Base-by-base conservation (phyloP, 345 rosid species). In the Euphorbia tirucalli region DNA sequence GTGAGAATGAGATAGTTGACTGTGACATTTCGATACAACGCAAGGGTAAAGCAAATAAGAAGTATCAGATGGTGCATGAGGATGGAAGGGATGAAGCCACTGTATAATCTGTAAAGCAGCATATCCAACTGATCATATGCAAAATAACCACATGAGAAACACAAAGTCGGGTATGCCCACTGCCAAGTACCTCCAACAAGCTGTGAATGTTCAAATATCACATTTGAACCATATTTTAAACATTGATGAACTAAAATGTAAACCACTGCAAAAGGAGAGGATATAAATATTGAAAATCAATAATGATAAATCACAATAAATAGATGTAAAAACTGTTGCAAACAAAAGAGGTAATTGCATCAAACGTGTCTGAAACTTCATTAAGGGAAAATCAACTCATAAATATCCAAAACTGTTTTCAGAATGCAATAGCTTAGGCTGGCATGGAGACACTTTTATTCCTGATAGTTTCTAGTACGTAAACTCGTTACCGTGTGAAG, bases 81-180 rank as follows among this genome's bases (percentile, higher is more conserved):
- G 55, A 89, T 93, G 69, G 90, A 80, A 65, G 98, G 98, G 68
- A 91, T 84, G 61, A 85, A 79, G 35, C 98, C 94, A 54, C 87
- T 86, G 78, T 93, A 93, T 28, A 93, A 75, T 41, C 84, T 83
- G 74, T 88, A 87, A 65, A 67, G 85, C 81, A 91, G 88, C 98
- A 93, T 90, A 81, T 93, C 98, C 89, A 84, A 85, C 65, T 91
- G 97, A 83, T 93, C 98, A 83, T 93, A 93, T 0, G 96, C 98
- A 67, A 93, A 93, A 83, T 93, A 93, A 55, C 98, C 97, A 62
- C 94, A 89, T 9, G 97, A 93, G 78, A 91, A 87, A 81, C 98
- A 88, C 72, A 93, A 68, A 76, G 91, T 89, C 43, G 85, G 88
- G 44, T 87, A 87, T 16, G 97, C 96, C 96, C 90, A 87, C 22